These are phyloP conservation scores for Candida tropicalis DNA, from an alignment of 1,139 yeast species.

Conservation along the genomic window DNA sequence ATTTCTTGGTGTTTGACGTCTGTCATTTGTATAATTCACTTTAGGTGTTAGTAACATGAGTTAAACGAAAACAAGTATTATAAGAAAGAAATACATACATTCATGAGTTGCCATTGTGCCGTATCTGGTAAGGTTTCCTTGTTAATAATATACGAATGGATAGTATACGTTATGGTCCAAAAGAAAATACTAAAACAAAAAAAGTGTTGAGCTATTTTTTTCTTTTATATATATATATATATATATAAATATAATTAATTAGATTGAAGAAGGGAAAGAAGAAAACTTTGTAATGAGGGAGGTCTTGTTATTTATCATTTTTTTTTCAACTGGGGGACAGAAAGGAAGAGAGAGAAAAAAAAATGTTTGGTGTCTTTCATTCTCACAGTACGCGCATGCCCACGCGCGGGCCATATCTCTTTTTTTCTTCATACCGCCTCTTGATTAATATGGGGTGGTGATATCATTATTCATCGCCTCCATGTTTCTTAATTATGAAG, in stretches of 20 bases:
- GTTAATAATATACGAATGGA: background rate
- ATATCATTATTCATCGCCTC: too few relatives aligned
- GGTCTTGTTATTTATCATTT: background rate
- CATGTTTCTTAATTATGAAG: too few relatives aligned
- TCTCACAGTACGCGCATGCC: too few relatives aligned
- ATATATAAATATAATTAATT: background rate
- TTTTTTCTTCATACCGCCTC: too few relatives aligned
- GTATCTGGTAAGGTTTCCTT: background rate
- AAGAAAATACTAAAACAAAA: background rate
- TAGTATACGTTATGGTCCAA: background rate
- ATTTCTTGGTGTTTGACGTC: constrained; percentile 29
- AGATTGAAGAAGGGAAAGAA: background rate
- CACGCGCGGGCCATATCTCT: too few relatives aligned
- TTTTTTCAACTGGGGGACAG: background rate
- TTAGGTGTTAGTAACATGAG: background rate
- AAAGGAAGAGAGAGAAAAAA: background rate
- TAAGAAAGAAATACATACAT: constrained; percentile 11
- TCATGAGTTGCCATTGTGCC: constrained; percentile 15
- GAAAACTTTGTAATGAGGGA: constrained; percentile 3
- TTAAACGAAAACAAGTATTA: background rate
- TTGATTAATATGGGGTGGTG: too few relatives aligned
- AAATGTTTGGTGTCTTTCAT: too few relatives aligned
- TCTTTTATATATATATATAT: too few relatives aligned
- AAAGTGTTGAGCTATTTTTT: too few relatives aligned
- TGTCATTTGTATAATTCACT: constrained; percentile 15